Evolutionary conservation across 352 stramenopile genomes (phyloP), one percentile per base, ranked within the genome.

Genomic region (Phytophthora sp.): DNA sequence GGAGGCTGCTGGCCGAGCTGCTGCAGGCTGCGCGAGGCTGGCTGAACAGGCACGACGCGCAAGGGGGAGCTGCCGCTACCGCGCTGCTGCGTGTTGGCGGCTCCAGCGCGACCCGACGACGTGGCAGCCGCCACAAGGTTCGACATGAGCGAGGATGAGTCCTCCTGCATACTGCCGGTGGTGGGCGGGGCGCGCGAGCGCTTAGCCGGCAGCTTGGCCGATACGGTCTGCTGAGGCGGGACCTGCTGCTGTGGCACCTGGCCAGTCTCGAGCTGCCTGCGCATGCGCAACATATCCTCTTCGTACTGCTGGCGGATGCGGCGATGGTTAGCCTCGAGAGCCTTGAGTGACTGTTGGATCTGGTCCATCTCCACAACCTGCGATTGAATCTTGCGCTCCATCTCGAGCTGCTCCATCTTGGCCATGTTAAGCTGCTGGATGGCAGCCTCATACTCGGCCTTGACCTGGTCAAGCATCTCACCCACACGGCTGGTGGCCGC

Each of bases 331-430:
- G 86, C 73, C 63, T 95, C 87, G 11, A 95, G 73, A 24, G 80
- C 85, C 77, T 94, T 93, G 29, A 95, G 79, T 38, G 85, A 90
- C 70, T 94, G 85, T 66, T 95, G 87, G 65, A 95, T 93, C 73
- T 94, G 85, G 73, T 95, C 87, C 87, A 95, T 93, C 58, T 95
- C 87, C 18, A 90, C 79, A 42, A 94, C 84, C 61, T 95, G 87
- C 33, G 84, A 88, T 63, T 92, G 84, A 52, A 95, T 88, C 79
- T 95, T 95, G 68, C 87, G 87, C 66, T 95, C 85, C 65, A 94
- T 78, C 57, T 93, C 87, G n/a, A 93, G 79, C 65, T 94, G 85
- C 57, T 94, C 87, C 77, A 95, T 93, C 77, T 93, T 95, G 69
- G 78, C 77, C 58, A 94, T 93, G 70, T 94, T 93, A 2, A 95